Evolutionary conservation across 495 filamentous ascomycete genomes (phyloP).

Genomic region (Hypoxylon fragiforme): DNA sequence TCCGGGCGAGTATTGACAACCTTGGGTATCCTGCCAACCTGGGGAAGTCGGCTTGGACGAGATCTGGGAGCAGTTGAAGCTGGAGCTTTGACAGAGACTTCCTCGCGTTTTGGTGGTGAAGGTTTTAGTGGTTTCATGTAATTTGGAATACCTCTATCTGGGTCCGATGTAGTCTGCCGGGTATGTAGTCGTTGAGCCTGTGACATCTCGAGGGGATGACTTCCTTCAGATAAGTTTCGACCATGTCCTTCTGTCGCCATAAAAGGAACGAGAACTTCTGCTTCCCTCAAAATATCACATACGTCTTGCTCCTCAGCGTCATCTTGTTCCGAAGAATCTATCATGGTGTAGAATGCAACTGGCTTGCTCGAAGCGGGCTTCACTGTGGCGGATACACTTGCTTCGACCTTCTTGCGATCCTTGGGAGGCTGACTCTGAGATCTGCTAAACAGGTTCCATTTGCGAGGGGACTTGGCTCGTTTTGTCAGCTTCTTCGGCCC

Average conservation of each 20-base stretch:
- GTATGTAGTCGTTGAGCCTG: neutral
- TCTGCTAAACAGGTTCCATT: constrained; percentile 85
- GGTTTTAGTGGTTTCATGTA: constrained; percentile 1
- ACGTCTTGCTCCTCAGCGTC: constrained; percentile 62
- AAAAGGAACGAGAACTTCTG: constrained; percentile 44
- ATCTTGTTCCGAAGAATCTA: constrained; percentile 73
- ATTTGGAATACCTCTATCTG: constrained; percentile 2
- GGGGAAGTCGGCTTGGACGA: constrained; percentile 61
- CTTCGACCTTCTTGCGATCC: constrained; percentile 41
- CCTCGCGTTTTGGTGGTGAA: neutral
- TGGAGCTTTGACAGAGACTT: neutral
- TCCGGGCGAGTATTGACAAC: constrained; percentile 78
- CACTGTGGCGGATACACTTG: constrained; percentile 48
- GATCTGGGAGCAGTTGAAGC: constrained; percentile 11
- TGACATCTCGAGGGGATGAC: constrained; percentile 19
- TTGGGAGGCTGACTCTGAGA: constrained; percentile 58
- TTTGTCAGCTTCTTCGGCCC: constrained; percentile 58
- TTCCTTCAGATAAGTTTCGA: constrained; percentile 22
- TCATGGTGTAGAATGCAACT: constrained; percentile 78
- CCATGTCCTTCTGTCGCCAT: constrained; percentile 9
- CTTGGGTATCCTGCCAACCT: constrained; percentile 87
- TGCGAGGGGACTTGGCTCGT: constrained; percentile 61
- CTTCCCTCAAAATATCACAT: constrained; percentile 66
- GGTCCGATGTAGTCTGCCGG: neutral
- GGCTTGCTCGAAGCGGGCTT: constrained; percentile 48